Conservation (phyloP, 2,329 filamentous ascomycete genomes). For the Capronia americana region DNA sequence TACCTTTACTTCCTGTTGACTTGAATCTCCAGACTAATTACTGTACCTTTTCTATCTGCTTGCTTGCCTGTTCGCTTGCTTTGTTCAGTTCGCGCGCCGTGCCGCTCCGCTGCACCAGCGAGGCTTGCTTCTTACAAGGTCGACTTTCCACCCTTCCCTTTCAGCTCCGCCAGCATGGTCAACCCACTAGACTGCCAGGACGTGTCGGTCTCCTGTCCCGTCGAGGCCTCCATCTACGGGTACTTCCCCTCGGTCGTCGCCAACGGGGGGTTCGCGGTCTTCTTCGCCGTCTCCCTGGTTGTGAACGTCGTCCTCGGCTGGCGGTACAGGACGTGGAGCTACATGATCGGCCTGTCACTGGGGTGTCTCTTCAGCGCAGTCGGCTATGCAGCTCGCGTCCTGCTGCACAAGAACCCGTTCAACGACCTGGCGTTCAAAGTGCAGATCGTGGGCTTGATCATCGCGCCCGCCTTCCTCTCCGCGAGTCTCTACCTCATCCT, state of each 20-base stretch:
- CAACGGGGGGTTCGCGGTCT: neutral
- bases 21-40: too few species aligned
- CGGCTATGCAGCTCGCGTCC: neutral
- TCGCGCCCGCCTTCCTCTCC: neutral
- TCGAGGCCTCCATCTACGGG: neutral
- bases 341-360: neutral
- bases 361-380: neutral
- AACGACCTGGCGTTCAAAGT: neutral
- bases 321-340: neutral
- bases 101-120: too few species aligned
- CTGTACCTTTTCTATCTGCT: too few species aligned
- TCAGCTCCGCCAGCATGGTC: too few species aligned
- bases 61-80: too few species aligned
- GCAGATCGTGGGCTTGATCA: neutral
- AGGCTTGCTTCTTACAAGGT: too few species aligned
- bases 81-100: too few species aligned
- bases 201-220: neutral
- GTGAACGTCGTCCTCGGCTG: neutral
- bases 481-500: conserved; percentile 1
- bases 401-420: conserved; percentile 1
- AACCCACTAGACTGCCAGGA: too few species aligned
- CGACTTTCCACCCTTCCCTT: too few species aligned
- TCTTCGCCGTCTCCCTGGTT: neutral
- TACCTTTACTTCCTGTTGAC: too few species aligned
- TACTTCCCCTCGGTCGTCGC: neutral